Conservation (phyloP, 805 yeast species). For the Candida pseudofarinosa region DNA sequence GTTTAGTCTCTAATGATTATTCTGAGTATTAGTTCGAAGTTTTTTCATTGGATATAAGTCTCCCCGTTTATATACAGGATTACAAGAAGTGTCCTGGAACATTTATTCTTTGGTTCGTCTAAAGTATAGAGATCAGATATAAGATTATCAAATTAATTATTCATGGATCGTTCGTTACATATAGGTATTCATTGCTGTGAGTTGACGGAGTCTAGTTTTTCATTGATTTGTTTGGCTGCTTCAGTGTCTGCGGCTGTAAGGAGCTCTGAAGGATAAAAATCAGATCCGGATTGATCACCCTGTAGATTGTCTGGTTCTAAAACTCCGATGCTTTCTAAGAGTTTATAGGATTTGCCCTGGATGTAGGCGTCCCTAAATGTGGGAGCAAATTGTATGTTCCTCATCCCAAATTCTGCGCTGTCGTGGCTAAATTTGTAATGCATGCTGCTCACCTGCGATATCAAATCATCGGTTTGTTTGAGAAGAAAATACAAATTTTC, state of each 20-base stretch:
- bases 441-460: conserved; percentile 24
- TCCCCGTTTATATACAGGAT: conserved; percentile 1
- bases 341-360: conserved; percentile 32
- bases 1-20: not conserved
- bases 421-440: conserved; percentile 21
- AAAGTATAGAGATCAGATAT: no score
- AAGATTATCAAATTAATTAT: no score
- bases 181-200: not conserved
- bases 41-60: conserved; percentile 7
- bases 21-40: conserved; percentile 2
- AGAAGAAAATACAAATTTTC: conserved; percentile 45
- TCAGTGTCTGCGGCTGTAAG: conserved; percentile 4
- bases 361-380: conserved; percentile 37
- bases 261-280: conserved; percentile 1
- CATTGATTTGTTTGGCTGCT: conserved; percentile 5
- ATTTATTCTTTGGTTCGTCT: no score
- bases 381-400: conserved; percentile 23
- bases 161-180: no score
- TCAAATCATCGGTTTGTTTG: conserved; percentile 39
- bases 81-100: no score
- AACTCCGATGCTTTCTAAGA: conserved; percentile 24
- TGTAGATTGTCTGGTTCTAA: conserved; percentile 5
- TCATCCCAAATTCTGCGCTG: conserved; percentile 16
- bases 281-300: not conserved
- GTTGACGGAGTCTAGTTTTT: not conserved